These are phyloP conservation scores for Escallonia herrerae DNA, from an alignment of 129 eudicot species.

Conservation along the genomic window DNA sequence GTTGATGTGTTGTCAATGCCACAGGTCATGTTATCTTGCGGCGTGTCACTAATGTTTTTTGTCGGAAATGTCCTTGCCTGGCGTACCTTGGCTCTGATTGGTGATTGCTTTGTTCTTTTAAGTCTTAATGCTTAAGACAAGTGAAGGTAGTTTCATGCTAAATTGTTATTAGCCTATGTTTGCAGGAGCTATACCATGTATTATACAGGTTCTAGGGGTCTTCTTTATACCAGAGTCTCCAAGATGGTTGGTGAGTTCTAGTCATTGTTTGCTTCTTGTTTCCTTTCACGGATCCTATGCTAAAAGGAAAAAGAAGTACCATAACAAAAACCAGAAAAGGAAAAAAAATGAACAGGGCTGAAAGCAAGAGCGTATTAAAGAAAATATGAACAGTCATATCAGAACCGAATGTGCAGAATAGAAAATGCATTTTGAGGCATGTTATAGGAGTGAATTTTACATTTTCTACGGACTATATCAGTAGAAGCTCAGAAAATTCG, in stretches of 20 bases:
- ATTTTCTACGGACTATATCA: too few species aligned
- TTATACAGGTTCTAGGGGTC: slow-evolving; percentile 17
- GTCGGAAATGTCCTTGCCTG: slow-evolving; percentile 25
- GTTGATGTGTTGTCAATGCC: not conserved
- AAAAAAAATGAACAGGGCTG: not conserved
- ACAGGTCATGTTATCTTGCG: slow-evolving; percentile 19
- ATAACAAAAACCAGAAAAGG: not conserved
- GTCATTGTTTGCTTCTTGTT: too few species aligned
- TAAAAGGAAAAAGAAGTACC: not conserved
- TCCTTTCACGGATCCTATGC: too few species aligned
- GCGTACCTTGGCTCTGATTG: slow-evolving; percentile 26
- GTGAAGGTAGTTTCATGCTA: not conserved
- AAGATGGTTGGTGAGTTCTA: slow-evolving; percentile 35
- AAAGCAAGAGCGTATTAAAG: not conserved
- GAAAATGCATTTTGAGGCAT: too few species aligned
- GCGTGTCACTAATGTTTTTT: slow-evolving; percentile 18
- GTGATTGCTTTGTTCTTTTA: slow-evolving; percentile 3
- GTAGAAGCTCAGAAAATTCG: too few species aligned
- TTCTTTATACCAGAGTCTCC: slow-evolving; percentile 38
- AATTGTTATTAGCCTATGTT: not conserved
- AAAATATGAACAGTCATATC: too few species aligned
- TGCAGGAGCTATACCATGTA: slow-evolving; percentile 24
- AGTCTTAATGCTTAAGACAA: too few species aligned
- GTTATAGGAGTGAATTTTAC: too few species aligned
- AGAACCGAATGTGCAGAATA: too few species aligned